phyloP scores from a whole-genome alignment of 805 yeast genomes.

The Candida sanyiensis region DNA sequence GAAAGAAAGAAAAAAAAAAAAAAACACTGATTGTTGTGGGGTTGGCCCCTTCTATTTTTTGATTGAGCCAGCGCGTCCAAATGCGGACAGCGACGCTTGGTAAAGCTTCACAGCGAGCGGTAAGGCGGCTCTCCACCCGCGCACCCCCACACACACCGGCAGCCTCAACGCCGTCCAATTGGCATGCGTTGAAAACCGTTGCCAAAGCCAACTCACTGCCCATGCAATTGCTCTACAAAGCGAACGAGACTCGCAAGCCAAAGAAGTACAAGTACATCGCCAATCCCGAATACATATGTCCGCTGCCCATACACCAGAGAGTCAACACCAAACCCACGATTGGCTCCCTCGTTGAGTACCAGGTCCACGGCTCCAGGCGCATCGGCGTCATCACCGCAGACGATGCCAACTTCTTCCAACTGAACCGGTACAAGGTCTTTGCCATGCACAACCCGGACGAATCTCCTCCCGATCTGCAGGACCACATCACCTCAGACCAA shows the following conservation, averaged over 20 bases:
- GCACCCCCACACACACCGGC: neutral
- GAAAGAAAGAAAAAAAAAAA: too few relatives aligned
- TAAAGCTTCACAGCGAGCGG: too few relatives aligned
- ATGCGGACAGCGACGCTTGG: too few relatives aligned
- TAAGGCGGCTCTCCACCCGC: neutral
- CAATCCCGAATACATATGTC: slow-evolving; percentile 2
- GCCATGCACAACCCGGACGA: slow-evolving; percentile 2
- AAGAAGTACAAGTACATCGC: neutral
- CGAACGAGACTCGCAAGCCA: neutral
- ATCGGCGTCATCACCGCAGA: slow-evolving; percentile 11
- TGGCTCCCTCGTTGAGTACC: slow-evolving; percentile 11
- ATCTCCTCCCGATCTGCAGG: neutral
- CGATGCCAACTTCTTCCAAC: slow-evolving; percentile 9
- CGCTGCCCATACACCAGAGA: slow-evolving; percentile 2
- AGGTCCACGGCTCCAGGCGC: neutral
- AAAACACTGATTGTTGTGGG: too few relatives aligned
- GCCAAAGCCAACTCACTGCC: slow-evolving; percentile 1
- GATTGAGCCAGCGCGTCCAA: too few relatives aligned
- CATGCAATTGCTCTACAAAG: neutral
- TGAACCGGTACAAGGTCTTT: slow-evolving; percentile 9
- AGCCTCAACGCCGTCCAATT: neutral
- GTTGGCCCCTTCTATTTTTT: too few relatives aligned
- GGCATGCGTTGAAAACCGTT: neutral
- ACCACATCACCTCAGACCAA: slow-evolving; percentile 5
- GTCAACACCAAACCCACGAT: slow-evolving; percentile 8